A percentile compares a stretch with the other conserved stretches of the same genome.
Evolutionary conservation across 2,329 filamentous ascomycete genomes (phyloP).

Genomic region (Cladosporium velox): DNA sequence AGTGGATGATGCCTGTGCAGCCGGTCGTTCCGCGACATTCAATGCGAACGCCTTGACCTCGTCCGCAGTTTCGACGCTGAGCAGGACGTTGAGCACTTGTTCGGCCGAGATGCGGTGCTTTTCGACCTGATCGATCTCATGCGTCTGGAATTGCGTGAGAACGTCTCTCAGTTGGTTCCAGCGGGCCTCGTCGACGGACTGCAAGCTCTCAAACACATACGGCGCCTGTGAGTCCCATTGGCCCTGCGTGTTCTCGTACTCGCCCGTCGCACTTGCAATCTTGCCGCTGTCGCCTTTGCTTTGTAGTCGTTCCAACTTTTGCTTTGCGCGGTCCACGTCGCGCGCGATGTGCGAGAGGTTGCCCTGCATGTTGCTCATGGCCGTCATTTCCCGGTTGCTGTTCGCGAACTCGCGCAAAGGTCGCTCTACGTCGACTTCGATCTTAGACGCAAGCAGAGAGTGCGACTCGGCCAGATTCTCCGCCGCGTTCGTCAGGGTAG

Average conservation of each 20-base stretch:
- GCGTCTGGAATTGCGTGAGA: slow-evolving; percentile 88
- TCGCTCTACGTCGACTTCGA: slow-evolving; percentile 85
- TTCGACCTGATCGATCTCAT: slow-evolving; percentile 85
- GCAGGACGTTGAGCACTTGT: slow-evolving; percentile 74
- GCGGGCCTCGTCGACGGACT: slow-evolving; percentile 84
- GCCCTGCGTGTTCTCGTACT: slow-evolving; percentile 73
- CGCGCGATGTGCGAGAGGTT: slow-evolving; percentile 80
- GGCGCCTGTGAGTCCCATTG: slow-evolving; percentile 95
- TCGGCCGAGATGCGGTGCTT: slow-evolving; percentile 73
- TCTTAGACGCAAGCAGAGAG: slow-evolving; percentile 73
- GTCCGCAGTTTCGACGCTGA: slow-evolving; percentile 82
- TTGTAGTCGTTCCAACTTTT: slow-evolving; percentile 79
- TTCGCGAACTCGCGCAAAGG: slow-evolving; percentile 75
- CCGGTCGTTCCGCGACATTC: slow-evolving; percentile 34
- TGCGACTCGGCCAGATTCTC: slow-evolving; percentile 83
- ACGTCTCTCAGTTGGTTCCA: slow-evolving; percentile 88
- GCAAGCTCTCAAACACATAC: slow-evolving; percentile 90
- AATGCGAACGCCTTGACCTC: slow-evolving; percentile 77
- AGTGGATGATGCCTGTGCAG: slow-evolving; percentile 20
- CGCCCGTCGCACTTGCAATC: slow-evolving; percentile 70
- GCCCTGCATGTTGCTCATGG: slow-evolving; percentile 76
- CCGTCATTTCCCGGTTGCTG: slow-evolving; percentile 73
- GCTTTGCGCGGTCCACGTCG: slow-evolving; percentile 80
- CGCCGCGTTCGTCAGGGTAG: slow-evolving; percentile 77
- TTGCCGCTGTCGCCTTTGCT: slow-evolving; percentile 79